Percentiles rank a stretch among this genome's conserved stretches.
These are phyloP conservation scores for Pisolithus microcarpus DNA, from an alignment of 768 basidiomycete species.

Conservation along the genomic window DNA sequence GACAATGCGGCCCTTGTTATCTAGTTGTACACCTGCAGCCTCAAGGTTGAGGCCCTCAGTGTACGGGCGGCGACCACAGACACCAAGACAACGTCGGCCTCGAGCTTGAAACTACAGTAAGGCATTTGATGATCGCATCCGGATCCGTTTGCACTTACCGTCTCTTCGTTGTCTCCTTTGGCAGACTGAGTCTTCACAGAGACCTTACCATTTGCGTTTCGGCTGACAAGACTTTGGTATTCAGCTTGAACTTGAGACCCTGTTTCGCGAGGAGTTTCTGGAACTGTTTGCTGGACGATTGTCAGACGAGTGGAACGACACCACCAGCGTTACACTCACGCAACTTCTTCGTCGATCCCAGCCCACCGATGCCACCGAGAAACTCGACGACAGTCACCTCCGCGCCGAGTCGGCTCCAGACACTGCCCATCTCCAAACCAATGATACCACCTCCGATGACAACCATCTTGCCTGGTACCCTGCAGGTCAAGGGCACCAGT, in stretches of 20 bases:
- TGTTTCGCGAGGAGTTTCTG: slow-evolving; percentile 87
- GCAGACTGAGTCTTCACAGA: slow-evolving; percentile 80
- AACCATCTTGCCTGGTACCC: slow-evolving; percentile 91
- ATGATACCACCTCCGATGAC: slow-evolving; percentile 98
- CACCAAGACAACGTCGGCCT: slow-evolving; percentile 93
- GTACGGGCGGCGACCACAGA: slow-evolving; percentile 88
- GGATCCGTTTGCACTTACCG: slow-evolving; percentile 36
- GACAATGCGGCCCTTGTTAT: slow-evolving; percentile 85
- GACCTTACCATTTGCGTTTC: slow-evolving; percentile 88
- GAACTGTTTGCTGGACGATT: slow-evolving; percentile 71
- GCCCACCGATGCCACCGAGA: slow-evolving; percentile 85
- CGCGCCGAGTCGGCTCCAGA: slow-evolving; percentile 93
- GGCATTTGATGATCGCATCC: background rate
- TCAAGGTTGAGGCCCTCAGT: slow-evolving; percentile 84
- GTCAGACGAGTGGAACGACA: background rate
- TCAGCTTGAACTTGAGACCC: slow-evolving; percentile 95
- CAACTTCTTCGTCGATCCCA: slow-evolving; percentile 93
- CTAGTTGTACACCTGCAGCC: slow-evolving; percentile 84
- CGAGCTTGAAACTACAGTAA: slow-evolving; percentile 42
- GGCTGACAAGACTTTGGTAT: slow-evolving; percentile 88
- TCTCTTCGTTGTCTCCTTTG: slow-evolving; percentile 90
- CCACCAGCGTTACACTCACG: slow-evolving; percentile 47
- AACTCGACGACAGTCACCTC: slow-evolving; percentile 98
- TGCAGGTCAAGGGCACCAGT: slow-evolving; percentile 87
- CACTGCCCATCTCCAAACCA: slow-evolving; percentile 94